Evolutionary conservation across 2,329 filamentous ascomycete species (phyloP), one percentile per base, ranked within the genome.

Genomic region (Colletotrichum agaves): DNA sequence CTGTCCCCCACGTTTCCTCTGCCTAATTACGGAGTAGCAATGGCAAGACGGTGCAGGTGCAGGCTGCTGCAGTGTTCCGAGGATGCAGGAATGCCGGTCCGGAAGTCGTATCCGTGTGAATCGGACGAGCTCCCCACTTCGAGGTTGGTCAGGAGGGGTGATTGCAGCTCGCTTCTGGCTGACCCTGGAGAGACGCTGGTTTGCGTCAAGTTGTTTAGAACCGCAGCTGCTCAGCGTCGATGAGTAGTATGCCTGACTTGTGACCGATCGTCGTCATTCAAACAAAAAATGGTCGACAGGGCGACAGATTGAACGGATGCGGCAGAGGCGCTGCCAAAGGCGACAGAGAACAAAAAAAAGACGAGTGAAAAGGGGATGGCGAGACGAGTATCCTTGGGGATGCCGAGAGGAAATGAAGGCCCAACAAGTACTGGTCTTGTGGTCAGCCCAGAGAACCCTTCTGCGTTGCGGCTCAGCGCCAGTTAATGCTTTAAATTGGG

Each of bases 281-380:
- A 46, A 53, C 33, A 65, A 41, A 43, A 59, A 41, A 44, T 53
- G 46, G 65, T 68, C 61, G 55, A 60, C 61, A 64, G 43, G 47
- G 27, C 53, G 61, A 65, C 61, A 60, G 33, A 35, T n/a, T 21
- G 47, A 43, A 60, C 39, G 61, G 49, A 41, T 50, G 53, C 65
- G 65, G 65, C 39, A 56, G 47, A 67, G 61, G 61, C 61, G 61
- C 60, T 53, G 47, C 15, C 23, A n/a, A 23, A 62, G 41, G 39
- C 58, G 35, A 31, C 21, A 33, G 33, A 31, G 63, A 46, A 69
- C 60, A 71, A 71, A 71, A 57, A 57, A 47, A 23, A 12, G 43
- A 37, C 2, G 41, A 50, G 53, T 58, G 44, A 67, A 57, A 60
- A n/a, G 43, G 13, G 35, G 15, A 52, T 39, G 59, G 50, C 65